phyloP scores from a whole-genome alignment of 139 green algal species.

The Chlorella sp. region DNA sequence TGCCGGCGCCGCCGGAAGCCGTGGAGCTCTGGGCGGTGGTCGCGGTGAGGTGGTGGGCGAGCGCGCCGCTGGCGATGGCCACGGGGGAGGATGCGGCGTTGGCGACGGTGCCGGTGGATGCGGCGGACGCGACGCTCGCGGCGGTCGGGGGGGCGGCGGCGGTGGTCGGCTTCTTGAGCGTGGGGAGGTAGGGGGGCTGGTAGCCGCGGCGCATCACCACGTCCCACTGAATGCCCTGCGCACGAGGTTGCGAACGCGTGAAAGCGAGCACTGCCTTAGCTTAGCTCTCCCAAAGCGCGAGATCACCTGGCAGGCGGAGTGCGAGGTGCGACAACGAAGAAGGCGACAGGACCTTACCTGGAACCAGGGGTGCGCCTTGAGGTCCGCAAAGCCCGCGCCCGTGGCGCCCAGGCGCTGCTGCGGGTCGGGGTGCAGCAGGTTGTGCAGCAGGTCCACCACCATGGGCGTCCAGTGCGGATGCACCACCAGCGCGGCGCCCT shows the following conservation, averaged over 20 bases:
- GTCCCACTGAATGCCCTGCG: neutral
- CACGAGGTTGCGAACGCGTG: neutral
- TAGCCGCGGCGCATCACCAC: neutral
- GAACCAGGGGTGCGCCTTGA: slow-evolving; percentile 3
- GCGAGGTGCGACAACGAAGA: neutral
- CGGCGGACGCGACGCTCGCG: no score
- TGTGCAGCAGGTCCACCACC: neutral
- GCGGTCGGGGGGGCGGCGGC: no score
- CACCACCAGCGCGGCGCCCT: neutral
- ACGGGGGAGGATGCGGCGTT: no score
- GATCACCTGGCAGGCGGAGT: neutral
- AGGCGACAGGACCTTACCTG: neutral
- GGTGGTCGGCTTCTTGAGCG: neutral
- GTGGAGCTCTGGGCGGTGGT: no score
- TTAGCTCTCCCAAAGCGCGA: neutral
- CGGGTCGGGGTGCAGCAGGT: slow-evolving; percentile 1
- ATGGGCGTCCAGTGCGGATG: neutral
- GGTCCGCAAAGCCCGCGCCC: neutral
- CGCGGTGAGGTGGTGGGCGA: no score
- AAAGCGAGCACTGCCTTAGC: neutral
- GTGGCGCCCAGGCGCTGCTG: neutral
- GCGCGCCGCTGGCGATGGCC: no score
- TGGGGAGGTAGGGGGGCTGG: neutral
- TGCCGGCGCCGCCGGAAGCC: no score
- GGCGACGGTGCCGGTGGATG: no score